Evolutionary conservation across 495 filamentous ascomycete genomes (phyloP).

Genomic region (Letharia lupina): DNA sequence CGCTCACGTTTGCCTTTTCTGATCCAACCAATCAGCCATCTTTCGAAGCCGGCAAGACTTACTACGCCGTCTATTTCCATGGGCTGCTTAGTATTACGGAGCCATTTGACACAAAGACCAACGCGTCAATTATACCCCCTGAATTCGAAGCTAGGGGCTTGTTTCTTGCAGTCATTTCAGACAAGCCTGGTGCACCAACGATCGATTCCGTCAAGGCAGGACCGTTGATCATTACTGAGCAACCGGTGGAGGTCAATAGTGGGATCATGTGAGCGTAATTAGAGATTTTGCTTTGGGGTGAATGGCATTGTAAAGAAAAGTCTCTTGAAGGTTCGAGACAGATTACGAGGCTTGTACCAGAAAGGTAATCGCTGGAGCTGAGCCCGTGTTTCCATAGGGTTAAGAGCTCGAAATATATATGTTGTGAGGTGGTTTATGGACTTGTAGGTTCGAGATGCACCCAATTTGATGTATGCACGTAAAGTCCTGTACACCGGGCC

Average conservation of each 20-base stretch:
- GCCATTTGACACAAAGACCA: conserved; percentile 35
- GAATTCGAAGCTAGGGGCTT: conserved; percentile 43
- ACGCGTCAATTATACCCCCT: conserved; percentile 36
- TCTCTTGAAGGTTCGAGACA: not conserved
- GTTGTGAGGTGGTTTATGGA: too few relatives aligned
- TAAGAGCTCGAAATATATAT: too few relatives aligned
- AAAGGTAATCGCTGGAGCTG: not conserved
- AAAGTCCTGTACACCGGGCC: too few relatives aligned
- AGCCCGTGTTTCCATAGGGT: too few relatives aligned
- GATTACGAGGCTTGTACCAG: not conserved
- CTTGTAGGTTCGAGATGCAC: too few relatives aligned
- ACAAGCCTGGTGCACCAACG: conserved; percentile 39
- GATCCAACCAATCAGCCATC: conserved; percentile 33
- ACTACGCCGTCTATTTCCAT: conserved; percentile 48
- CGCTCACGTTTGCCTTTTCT: conserved; percentile 35
- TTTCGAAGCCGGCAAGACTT: conserved; percentile 33
- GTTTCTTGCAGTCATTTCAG: conserved; percentile 39
- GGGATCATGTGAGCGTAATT: conserved; percentile 4
- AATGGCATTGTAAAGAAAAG: not conserved
- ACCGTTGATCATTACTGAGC: conserved; percentile 33
- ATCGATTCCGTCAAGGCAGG: conserved; percentile 37
- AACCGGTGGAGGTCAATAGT: conserved; percentile 16
- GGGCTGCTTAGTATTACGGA: conserved; percentile 38
- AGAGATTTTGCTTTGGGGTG: too few relatives aligned
- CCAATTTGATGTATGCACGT: too few relatives aligned